Evolutionary conservation across 208 protist genomes (phyloP).

Genomic region (Crithidia acanthocephali): DNA sequence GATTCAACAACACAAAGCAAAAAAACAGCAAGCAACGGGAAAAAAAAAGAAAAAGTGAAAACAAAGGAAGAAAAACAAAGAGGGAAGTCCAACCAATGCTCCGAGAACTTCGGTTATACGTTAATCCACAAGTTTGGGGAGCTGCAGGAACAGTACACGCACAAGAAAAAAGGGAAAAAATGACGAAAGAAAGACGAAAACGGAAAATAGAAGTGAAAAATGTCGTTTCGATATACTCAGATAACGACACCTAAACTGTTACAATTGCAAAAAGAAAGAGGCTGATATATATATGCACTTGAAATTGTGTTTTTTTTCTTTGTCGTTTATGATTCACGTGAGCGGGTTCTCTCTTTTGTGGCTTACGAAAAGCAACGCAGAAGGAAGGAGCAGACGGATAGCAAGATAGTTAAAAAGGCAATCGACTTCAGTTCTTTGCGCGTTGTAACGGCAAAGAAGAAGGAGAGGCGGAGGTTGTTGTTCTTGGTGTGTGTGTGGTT

Average conservation of each 20-base stretch:
- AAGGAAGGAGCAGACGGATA: neutral
- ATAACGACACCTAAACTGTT: neutral
- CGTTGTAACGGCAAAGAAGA: slow-evolving; percentile 1
- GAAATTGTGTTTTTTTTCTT: no score
- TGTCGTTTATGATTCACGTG: neutral
- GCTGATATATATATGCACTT: neutral
- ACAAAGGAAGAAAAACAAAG: slow-evolving; percentile 5
- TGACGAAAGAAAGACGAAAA: neutral
- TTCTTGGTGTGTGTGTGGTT: slow-evolving; percentile 10
- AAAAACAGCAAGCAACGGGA: no score
- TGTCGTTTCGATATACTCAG: slow-evolving; percentile 3
- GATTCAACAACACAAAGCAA: no score
- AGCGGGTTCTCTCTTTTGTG: neutral
- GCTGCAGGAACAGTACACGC: neutral
- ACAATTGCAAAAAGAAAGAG: neutral
- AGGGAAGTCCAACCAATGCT: neutral
- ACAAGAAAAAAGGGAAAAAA: neutral
- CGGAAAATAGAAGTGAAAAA: neutral
- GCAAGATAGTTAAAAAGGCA: neutral
- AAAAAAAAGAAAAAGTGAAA: no score
- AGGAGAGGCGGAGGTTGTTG: neutral
- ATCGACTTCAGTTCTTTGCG: neutral
- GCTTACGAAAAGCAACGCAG: neutral
- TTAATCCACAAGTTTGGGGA: neutral
- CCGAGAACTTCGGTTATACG: slow-evolving; percentile 13